Percentiles rank a stretch among this genome's conserved stretches.
Conservation (phyloP, 306 rosid genomes). For the Macrotyloma uniflorum region DNA sequence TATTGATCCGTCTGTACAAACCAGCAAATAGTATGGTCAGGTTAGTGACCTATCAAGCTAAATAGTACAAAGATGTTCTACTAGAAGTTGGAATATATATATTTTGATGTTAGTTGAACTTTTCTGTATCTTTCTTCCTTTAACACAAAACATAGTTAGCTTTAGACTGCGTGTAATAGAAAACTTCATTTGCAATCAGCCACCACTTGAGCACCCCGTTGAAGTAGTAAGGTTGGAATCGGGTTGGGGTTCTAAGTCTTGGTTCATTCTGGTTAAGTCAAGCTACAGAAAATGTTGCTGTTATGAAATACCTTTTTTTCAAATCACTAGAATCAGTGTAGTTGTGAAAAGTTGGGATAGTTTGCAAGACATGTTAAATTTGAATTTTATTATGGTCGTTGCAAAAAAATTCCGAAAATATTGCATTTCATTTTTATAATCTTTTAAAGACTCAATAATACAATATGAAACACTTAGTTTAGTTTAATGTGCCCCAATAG, state of each 20-base stretch:
- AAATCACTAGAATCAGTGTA: neutral
- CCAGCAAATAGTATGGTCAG: constrained; percentile 37
- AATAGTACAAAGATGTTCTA: constrained; percentile 28
- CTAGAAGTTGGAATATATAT: neutral
- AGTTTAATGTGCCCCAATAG: neutral
- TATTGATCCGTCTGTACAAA: constrained; percentile 34
- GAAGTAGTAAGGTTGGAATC: neutral
- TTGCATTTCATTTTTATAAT: neutral
- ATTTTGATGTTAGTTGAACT: neutral
- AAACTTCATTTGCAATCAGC: constrained; percentile 13
- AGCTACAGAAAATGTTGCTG: neutral
- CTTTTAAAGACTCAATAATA: neutral
- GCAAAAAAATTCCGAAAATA: neutral
- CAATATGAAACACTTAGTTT: neutral
- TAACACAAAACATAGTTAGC: neutral
- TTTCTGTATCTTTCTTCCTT: neutral
- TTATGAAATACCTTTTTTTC: neutral
- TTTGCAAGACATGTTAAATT: neutral
- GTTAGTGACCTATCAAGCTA: constrained; percentile 38
- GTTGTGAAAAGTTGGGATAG: neutral
- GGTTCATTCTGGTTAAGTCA: constrained; percentile 3
- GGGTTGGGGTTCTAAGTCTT: neutral
- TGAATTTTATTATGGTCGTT: neutral
- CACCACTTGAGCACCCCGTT: neutral
- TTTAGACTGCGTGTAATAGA: neutral